Percentiles rank a stretch among this genome's conserved stretches.
phyloP scores from a whole-genome alignment of 345 rosid genomes.

The Punica granatum region DNA sequence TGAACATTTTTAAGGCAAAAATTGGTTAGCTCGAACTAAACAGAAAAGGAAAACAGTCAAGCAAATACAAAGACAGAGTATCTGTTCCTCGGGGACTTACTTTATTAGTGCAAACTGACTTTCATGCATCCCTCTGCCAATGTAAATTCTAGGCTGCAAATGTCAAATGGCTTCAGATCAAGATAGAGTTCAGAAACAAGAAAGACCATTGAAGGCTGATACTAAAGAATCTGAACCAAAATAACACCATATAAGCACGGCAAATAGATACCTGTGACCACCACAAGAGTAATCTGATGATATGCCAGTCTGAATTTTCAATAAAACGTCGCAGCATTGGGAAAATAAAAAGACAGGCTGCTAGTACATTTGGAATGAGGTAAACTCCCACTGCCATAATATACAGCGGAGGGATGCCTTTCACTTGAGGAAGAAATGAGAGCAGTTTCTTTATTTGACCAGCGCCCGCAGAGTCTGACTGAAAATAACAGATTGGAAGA shows the following conservation, averaged over 20 bases:
- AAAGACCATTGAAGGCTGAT: not conserved
- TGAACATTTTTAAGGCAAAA: conserved; percentile 8
- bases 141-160: conserved; percentile 83
- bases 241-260: not conserved
- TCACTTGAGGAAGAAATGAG: conserved; percentile 49
- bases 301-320: conserved; percentile 94
- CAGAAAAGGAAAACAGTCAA: not conserved
- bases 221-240: not conserved
- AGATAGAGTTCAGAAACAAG: not conserved
- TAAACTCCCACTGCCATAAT: conserved; percentile 68
- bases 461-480: conserved; percentile 44
- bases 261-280: conserved; percentile 81
- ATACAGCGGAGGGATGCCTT: conserved; percentile 73
- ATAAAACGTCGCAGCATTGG: conserved; percentile 98
- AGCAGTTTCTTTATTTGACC: conserved; percentile 30
- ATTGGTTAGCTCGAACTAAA: not conserved
- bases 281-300: conserved; percentile 84
- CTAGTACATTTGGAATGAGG: conserved; percentile 71
- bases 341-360: conserved; percentile 76
- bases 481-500: conserved; percentile 69
- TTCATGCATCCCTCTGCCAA: conserved; percentile 99
- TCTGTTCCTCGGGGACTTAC: conserved; percentile 37
- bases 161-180: conserved; percentile 1
- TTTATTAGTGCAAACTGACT: conserved; percentile 84
- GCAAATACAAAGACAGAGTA: not conserved